Conservation (phyloP, 78 protist species). For the slime mould (Dictyostelium discoideum) region DNA sequence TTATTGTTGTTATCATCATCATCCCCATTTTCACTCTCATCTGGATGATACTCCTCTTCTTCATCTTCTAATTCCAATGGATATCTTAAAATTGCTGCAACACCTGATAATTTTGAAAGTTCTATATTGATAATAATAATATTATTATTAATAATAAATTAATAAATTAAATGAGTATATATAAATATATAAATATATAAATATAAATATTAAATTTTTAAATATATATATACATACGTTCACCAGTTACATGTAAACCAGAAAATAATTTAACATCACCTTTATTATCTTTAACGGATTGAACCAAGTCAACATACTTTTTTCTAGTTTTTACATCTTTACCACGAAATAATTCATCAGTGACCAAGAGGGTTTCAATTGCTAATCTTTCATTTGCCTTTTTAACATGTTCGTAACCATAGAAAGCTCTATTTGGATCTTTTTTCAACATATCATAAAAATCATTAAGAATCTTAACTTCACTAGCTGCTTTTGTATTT, state of each 20-base stretch:
- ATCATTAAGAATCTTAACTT: slow-evolving; percentile 72
- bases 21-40: slow-evolving; percentile 28
- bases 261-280: slow-evolving; percentile 91
- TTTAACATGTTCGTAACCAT: slow-evolving; percentile 90
- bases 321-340: slow-evolving; percentile 72
- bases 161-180: too few species aligned
- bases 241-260: slow-evolving; percentile 93
- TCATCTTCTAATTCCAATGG: slow-evolving; percentile 92
- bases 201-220: neutral
- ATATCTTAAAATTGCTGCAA: slow-evolving; percentile 95
- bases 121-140: neutral
- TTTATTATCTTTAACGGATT: slow-evolving; percentile 82
- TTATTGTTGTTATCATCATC: neutral
- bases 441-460: slow-evolving; percentile 83
- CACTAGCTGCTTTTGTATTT: slow-evolving; percentile 91
- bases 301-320: slow-evolving; percentile 90
- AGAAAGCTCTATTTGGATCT: slow-evolving; percentile 89
- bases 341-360: slow-evolving; percentile 89
- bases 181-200: too few species aligned
- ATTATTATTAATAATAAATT: too few species aligned
- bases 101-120: slow-evolving; percentile 85
- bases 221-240: slow-evolving; percentile 80
- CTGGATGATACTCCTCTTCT: slow-evolving; percentile 66
- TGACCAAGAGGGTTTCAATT: slow-evolving; percentile 83
- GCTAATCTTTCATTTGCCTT: slow-evolving; percentile 89